These are phyloP conservation scores for Nissolia schottii DNA, from an alignment of 306 rosid species.

Conservation along the genomic window DNA sequence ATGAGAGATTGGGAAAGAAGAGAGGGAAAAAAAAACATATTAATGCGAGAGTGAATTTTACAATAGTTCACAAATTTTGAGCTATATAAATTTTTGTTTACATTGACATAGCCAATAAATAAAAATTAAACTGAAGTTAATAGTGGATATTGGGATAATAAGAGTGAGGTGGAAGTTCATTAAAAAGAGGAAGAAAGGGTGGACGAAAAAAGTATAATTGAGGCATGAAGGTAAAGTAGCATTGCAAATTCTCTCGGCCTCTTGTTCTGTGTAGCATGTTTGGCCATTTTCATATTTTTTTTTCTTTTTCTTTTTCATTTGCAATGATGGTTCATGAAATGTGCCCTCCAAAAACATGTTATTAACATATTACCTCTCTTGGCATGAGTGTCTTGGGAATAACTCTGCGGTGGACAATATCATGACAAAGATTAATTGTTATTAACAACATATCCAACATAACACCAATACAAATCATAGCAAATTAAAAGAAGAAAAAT, in stretches of 20 bases:
- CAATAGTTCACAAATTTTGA: too few relatives aligned
- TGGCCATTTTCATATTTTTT: constrained; percentile 36
- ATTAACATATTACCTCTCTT: constrained; percentile 65
- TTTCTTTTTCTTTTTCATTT: background rate
- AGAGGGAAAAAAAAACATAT: too few relatives aligned
- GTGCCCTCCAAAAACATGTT: background rate
- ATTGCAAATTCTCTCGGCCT: constrained; percentile 15
- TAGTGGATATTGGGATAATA: constrained; percentile 49
- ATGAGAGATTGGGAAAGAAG: too few relatives aligned
- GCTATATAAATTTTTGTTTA: too few relatives aligned
- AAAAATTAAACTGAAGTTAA: too few relatives aligned
- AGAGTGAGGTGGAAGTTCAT: constrained; percentile 38
- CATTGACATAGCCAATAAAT: too few relatives aligned
- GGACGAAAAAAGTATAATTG: background rate
- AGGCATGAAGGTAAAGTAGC: background rate
- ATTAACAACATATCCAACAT: background rate
- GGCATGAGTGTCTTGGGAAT: constrained; percentile 88
- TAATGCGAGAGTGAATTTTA: too few relatives aligned
- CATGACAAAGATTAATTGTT: constrained; percentile 29
- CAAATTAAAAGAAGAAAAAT: background rate
- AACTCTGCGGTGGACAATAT: constrained; percentile 48
- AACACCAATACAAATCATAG: background rate
- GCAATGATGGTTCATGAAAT: constrained; percentile 1
- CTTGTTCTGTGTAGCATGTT: background rate
- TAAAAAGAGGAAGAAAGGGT: constrained; percentile 15